phyloP scores from a whole-genome alignment of 78 protist genomes.

The Emiliania huxleyi region DNA sequence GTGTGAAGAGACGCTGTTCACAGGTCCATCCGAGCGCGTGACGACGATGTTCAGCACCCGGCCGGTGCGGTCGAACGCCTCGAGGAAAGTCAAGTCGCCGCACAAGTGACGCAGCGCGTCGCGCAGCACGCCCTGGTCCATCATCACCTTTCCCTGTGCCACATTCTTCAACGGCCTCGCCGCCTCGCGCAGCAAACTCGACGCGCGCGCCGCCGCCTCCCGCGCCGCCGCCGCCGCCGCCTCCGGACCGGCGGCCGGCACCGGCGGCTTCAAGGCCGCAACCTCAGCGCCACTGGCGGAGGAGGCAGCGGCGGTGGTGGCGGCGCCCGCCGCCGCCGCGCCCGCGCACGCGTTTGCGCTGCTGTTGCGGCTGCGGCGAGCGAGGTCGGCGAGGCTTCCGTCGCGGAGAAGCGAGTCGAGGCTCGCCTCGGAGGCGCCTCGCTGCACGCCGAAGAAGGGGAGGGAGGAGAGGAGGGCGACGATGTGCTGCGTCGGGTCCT shows the following conservation, averaged over 20 bases:
- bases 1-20: no score
- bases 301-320: not conserved
- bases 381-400: no score
- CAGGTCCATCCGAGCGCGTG: not conserved
- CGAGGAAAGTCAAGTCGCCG: conserved; percentile 69
- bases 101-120: not conserved
- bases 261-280: no score
- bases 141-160: not conserved
- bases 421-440: not conserved
- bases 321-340: not conserved
- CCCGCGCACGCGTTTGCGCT: not conserved
- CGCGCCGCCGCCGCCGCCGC: no score
- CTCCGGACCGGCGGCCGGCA: no score
- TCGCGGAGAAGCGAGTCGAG: no score
- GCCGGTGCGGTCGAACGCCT: conserved; percentile 75
- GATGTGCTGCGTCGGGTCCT: conserved; percentile 14
- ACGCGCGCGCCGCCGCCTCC: no score
- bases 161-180: not conserved
- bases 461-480: not conserved
- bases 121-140: not conserved
- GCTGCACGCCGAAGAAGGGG: not conserved
- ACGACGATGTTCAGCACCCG: conserved; percentile 77
- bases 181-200: not conserved
- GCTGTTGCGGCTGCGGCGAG: no score
- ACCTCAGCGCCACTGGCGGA: no score